Percentiles rank a stretch among this genome's conserved stretches.
Conservation (phyloP, 176 grass and related monocot genomes). For the Zea luxurians region DNA sequence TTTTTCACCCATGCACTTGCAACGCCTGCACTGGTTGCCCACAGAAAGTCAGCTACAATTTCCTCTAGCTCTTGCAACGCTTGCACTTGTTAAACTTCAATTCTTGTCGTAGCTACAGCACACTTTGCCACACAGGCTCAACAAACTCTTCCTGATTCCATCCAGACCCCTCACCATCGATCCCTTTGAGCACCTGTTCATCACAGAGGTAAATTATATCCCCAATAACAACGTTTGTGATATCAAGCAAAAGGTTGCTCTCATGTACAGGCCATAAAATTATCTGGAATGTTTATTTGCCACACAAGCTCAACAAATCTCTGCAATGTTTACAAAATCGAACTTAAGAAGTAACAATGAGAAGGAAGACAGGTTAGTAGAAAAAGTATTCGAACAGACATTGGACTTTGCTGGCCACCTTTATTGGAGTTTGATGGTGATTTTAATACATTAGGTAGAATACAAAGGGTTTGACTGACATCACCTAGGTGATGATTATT, state of each 20-base stretch:
- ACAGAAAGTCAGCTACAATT: constrained; percentile 50
- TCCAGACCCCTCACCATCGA: constrained; percentile 31
- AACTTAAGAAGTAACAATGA: constrained; percentile 20
- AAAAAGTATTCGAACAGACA: constrained; percentile 51
- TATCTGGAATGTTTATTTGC: no score
- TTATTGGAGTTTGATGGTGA: constrained; percentile 43
- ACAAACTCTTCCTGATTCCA: constrained; percentile 56
- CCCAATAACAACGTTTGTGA: constrained; percentile 53
- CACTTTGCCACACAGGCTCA: constrained; percentile 69
- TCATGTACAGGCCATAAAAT: constrained; percentile 57
- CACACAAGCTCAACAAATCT: no score
- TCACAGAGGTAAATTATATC: constrained; percentile 43
- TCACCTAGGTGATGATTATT: constrained; percentile 23
- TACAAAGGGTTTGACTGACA: constrained; percentile 27
- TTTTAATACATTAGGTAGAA: constrained; percentile 36
- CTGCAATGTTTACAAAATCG: constrained; percentile 56
- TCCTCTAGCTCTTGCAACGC: constrained; percentile 63
- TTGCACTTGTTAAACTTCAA: constrained; percentile 36
- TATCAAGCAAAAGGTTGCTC: constrained; percentile 90
- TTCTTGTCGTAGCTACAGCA: constrained; percentile 50
- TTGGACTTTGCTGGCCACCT: constrained; percentile 77
- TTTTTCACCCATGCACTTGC: no score
- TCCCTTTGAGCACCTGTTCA: constrained; percentile 31
- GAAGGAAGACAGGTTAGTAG: background rate
- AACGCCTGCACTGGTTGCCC: background rate